Percentiles rank a stretch among this genome's conserved stretches.
Conservation (phyloP, 2,329 filamentous ascomycete species). For the Exophiala bonariae region DNA sequence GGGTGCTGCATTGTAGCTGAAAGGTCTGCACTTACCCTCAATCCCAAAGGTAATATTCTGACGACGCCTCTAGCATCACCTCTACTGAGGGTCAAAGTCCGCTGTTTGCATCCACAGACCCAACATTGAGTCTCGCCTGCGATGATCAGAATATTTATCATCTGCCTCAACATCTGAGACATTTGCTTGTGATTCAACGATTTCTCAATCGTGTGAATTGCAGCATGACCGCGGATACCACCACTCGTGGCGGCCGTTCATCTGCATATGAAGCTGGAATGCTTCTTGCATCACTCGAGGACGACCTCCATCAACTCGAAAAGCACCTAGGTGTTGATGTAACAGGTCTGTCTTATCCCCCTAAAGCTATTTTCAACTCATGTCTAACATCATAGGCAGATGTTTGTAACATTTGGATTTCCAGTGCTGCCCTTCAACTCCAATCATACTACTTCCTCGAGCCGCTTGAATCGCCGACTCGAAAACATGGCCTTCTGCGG, state of each 20-base stretch:
- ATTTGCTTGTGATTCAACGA: slow-evolving; percentile 4
- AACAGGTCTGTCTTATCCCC: background rate
- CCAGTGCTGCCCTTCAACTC: slow-evolving; percentile 1
- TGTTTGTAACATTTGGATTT: slow-evolving; percentile 5
- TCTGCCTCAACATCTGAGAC: slow-evolving; percentile 1
- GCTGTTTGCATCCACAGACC: slow-evolving; percentile 5
- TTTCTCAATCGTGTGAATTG: slow-evolving; percentile 5
- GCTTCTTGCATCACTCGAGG: slow-evolving; percentile 4
- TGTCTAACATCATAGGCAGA: no score
- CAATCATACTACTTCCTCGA: slow-evolving; percentile 7
- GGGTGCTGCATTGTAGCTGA: slow-evolving; percentile 19
- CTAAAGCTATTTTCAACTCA: no score
- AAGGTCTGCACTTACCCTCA: slow-evolving; percentile 17
- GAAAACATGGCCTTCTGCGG: slow-evolving; percentile 5
- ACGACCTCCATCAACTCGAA: slow-evolving; percentile 3
- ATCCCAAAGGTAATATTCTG: background rate
- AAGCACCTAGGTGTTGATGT: background rate
- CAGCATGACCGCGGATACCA: slow-evolving; percentile 1
- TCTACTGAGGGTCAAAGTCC: slow-evolving; percentile 5
- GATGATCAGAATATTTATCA: slow-evolving; percentile 4
- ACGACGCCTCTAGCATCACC: slow-evolving; percentile 3
- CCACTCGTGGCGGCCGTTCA: background rate
- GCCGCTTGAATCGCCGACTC: background rate
- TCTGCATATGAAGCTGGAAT: slow-evolving; percentile 5
- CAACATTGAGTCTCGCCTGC: slow-evolving; percentile 3